Base-by-base conservation (phyloP, 306 rosid genomes). In the Vicia faba region DNA sequence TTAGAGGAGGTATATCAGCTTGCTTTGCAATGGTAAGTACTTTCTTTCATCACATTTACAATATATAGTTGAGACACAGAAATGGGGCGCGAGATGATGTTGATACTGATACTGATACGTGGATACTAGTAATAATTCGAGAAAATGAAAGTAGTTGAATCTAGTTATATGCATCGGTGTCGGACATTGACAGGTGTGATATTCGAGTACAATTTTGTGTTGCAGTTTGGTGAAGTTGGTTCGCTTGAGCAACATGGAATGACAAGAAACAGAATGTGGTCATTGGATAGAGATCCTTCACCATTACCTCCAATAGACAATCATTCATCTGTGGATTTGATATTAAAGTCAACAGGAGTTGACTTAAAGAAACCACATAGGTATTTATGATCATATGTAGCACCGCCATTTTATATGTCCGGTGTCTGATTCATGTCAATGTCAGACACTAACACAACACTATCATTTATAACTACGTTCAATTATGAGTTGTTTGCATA, bases 1-100 rank as follows among this genome's bases (percentile, higher is more conserved):
- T 86, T 72, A 84, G 87, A 76, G 96, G 96, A 78, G 96, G 96
- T 4, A 84, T 89, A 69, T 76, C 88, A 15, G 81, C 84, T 38
- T 83, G 82, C 76, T 81, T 86, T 64, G 88, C 88, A 28, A 73
- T 77, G 91, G 96, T 89, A 61, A 55, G 82, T 79, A 26, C 11
- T 55, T 55, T 8, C 43, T 39, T 39, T 20, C 26, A 50, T 64
- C 36, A 74, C 16, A 38, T 39, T 38, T 31, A 75, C 23, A 61
- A 36, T 20, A 26, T 6, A 26, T 26, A 15, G 5, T 58, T 49
- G 26, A 49, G 12, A 48, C 53, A 46, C 25, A 2, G 19, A 16
- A 5, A 15, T 2, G 5, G 5, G 6, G 1, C 14, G 1, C 3
- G 15, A 44, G 8, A 44, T 1, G 26, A 16, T 5, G 7, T 2